phyloP scores from a whole-genome alignment of 768 basidiomycete genomes.

The Pholiota microspora region DNA sequence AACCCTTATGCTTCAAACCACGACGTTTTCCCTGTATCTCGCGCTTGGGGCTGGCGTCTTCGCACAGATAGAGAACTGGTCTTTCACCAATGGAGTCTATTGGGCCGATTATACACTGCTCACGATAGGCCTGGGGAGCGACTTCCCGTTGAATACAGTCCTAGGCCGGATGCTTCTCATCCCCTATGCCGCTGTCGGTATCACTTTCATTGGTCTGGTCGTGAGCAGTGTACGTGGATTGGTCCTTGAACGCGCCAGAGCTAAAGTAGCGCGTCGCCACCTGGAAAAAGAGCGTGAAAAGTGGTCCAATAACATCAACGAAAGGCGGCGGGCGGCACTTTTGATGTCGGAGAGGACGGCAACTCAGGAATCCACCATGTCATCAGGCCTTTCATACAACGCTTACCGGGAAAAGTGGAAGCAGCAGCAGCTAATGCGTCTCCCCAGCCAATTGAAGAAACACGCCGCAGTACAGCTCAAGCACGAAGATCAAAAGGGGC shows the following conservation, averaged over 20 bases:
- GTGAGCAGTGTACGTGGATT: constrained; percentile 36
- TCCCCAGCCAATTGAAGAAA: constrained; percentile 7
- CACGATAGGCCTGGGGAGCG: constrained; percentile 38
- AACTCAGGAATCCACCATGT: neutral
- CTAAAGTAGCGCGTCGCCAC: constrained; percentile 30
- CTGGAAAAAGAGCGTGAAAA: constrained; percentile 31
- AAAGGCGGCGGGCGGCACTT: neutral
- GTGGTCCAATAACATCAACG: constrained; percentile 18
- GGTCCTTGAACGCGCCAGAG: constrained; percentile 35
- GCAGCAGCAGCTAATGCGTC: constrained; percentile 4
- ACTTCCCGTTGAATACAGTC: constrained; percentile 31
- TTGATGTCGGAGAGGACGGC: neutral
- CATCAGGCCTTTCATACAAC: neutral
- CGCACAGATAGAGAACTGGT: constrained; percentile 32
- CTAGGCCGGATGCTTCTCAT: constrained; percentile 30
- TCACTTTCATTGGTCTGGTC: constrained; percentile 36
- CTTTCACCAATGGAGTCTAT: constrained; percentile 37
- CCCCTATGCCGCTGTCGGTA: constrained; percentile 36
- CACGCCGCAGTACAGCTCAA: constrained; percentile 14
- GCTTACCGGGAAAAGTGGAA: neutral
- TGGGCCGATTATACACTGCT: constrained; percentile 43
- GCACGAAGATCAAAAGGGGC: constrained; percentile 15
- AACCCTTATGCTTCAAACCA: constrained; percentile 42
- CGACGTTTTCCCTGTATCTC: constrained; percentile 36
- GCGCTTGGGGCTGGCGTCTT: constrained; percentile 38